Evolutionary conservation across 768 basidiomycete species (phyloP).

Genomic region (Kwoniella dejecticola): DNA sequence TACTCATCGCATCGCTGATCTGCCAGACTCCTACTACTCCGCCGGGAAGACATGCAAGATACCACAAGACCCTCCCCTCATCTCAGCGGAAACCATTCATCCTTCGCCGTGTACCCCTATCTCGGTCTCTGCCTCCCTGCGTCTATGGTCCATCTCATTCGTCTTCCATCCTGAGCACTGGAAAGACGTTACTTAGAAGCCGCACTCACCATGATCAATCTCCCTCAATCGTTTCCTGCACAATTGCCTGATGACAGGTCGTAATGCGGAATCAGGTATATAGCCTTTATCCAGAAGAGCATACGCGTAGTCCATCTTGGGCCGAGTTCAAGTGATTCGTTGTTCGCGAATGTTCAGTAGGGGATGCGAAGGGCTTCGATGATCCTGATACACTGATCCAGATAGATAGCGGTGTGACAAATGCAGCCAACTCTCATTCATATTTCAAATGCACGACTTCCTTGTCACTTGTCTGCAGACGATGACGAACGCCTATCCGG

Average conservation of each 20-base stretch:
- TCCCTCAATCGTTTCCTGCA: constrained; percentile 64
- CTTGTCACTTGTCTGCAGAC: neutral
- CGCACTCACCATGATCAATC: constrained; percentile 65
- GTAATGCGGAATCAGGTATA: constrained; percentile 65
- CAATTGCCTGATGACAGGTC: constrained; percentile 60
- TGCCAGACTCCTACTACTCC: too few species aligned
- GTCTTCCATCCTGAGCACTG: constrained; percentile 7
- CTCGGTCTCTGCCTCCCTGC: neutral
- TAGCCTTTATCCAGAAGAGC: constrained; percentile 59
- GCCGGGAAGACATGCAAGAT: too few species aligned
- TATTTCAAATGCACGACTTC: neutral
- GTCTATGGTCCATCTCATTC: neutral
- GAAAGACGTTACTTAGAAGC: too few species aligned
- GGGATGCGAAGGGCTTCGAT: neutral
- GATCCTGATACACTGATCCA: too few species aligned
- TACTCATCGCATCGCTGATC: too few species aligned
- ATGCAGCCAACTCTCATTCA: neutral
- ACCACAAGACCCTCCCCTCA: too few species aligned
- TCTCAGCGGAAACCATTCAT: too few species aligned
- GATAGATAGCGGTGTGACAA: too few species aligned
- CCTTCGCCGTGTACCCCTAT: neutral
- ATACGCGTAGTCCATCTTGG: constrained; percentile 49
- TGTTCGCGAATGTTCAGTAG: too few species aligned
- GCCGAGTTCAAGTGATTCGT: neutral
- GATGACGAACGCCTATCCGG: constrained; percentile 5